phyloP scores from a whole-genome alignment of 306 rosid genomes.

The Citrullus colocynthis region DNA sequence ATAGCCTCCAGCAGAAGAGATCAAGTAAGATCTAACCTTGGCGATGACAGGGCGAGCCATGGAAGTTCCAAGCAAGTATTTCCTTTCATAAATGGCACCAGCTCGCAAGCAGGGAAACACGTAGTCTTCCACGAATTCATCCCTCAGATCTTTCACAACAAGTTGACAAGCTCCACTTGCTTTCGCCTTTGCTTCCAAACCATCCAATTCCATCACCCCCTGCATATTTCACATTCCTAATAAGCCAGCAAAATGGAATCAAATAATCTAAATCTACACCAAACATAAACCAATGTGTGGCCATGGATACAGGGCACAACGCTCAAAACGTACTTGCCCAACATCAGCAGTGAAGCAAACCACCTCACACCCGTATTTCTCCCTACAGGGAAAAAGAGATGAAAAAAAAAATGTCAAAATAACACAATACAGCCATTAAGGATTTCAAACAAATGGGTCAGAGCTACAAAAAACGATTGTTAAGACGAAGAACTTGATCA shows the following conservation, averaged over 20 bases:
- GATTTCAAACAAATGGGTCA: not conserved
- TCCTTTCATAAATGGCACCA: constrained; percentile 90
- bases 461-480: not conserved
- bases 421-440: constrained; percentile 1
- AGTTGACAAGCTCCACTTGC: constrained; percentile 94
- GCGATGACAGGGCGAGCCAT: constrained; percentile 98
- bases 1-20: not conserved
- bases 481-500: not conserved
- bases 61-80: constrained; percentile 89
- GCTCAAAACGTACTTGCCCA: constrained; percentile 57
- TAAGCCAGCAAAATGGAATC: not conserved
- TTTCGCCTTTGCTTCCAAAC: constrained; percentile 81
- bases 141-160: constrained; percentile 75
- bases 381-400: constrained; percentile 36
- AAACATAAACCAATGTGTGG: not conserved
- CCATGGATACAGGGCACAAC: not conserved
- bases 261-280: not conserved
- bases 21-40: constrained; percentile 21
- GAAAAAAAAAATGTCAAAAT: not conserved
- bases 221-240: not conserved
- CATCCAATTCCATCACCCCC: constrained; percentile 84
- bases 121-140: constrained; percentile 74
- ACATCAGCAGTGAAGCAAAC: constrained; percentile 99
- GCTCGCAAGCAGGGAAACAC: constrained; percentile 85
- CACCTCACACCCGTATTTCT: constrained; percentile 94